Percentiles rank a stretch among this genome's conserved stretches.
phyloP scores from a whole-genome alignment of 2,329 filamentous ascomycete species.

The Colletotrichum paranaense region DNA sequence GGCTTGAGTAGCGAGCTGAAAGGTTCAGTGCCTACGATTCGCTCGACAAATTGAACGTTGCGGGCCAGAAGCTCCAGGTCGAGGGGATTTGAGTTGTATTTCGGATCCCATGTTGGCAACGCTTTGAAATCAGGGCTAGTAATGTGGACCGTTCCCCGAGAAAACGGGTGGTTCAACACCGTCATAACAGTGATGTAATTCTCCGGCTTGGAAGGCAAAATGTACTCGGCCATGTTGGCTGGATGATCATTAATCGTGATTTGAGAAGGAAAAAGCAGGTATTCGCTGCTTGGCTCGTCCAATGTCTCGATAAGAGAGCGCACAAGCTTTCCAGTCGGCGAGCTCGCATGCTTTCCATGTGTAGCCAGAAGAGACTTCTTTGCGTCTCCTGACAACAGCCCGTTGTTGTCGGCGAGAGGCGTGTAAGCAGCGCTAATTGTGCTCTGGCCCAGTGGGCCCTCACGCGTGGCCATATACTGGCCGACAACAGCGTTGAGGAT shows the following conservation, averaged over 20 bases:
- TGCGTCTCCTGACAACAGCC: conserved; percentile 40
- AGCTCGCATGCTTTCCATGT: conserved; percentile 33
- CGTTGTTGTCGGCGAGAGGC: conserved; percentile 44
- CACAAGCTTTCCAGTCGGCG: conserved; percentile 36
- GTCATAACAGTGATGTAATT: conserved; percentile 67
- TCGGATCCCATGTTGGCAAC: conserved; percentile 63
- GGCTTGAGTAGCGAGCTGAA: conserved; percentile 54
- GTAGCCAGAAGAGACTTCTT: conserved; percentile 40
- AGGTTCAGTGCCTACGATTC: conserved; percentile 49
- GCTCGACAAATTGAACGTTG: conserved; percentile 55
- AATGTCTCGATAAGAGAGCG: conserved; percentile 42
- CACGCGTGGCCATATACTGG: conserved; percentile 48
- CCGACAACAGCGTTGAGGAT: conserved; percentile 44
- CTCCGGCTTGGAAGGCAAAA: conserved; percentile 44
- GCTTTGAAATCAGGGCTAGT: conserved; percentile 52
- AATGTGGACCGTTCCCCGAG: conserved; percentile 70
- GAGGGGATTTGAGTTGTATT: conserved; percentile 65
- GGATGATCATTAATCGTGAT: conserved; percentile 39
- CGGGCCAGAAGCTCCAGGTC: conserved; percentile 65
- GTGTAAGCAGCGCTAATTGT: conserved; percentile 41
- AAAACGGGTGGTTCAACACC: conserved; percentile 71
- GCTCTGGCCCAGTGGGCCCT: conserved; percentile 47
- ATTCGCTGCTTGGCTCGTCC: conserved; percentile 47
- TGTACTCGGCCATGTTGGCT: conserved; percentile 41
- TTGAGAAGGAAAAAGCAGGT: conserved; percentile 48